These are phyloP conservation scores for Symbiodinium pilosum DNA, from an alignment of 73 alveolate species.

Conservation along the genomic window DNA sequence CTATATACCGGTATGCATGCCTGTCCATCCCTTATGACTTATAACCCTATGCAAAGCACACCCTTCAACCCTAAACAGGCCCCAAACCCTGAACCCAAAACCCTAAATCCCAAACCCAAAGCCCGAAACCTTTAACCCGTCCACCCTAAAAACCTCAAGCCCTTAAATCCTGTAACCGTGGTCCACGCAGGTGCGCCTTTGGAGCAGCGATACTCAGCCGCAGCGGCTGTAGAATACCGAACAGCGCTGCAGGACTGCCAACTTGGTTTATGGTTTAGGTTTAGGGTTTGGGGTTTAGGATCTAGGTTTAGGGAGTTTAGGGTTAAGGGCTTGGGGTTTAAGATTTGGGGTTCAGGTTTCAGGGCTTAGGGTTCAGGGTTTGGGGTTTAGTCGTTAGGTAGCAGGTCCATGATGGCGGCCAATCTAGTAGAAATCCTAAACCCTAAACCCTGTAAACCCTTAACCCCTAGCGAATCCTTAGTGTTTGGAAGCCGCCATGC, in stretches of 20 bases:
- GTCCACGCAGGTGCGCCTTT: slow-evolving; percentile 46
- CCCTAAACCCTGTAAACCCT: too few species aligned
- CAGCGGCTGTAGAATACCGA: slow-evolving; percentile 60
- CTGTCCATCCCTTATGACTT: too few species aligned
- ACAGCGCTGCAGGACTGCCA: slow-evolving; percentile 61
- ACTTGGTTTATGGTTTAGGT: neutral
- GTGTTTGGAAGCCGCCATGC: too few species aligned
- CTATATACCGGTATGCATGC: too few species aligned
- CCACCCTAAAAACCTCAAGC: neutral
- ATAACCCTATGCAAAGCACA: too few species aligned
- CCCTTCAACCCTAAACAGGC: too few species aligned
- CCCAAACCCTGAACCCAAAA: neutral
- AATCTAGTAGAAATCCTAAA: too few species aligned
- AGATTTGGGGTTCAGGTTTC: neutral
- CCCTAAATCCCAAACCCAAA: neutral
- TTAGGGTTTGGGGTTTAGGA: neutral
- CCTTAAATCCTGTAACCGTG: neutral
- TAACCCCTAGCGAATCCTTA: too few species aligned
- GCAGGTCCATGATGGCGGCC: too few species aligned
- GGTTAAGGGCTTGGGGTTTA: slow-evolving; percentile 6
- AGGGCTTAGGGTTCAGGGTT: too few species aligned
- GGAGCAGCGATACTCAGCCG: slow-evolving; percentile 37
- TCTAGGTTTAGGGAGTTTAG: neutral
- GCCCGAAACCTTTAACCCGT: neutral
- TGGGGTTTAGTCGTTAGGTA: too few species aligned